Base-by-base conservation (phyloP, 139 green algal genomes). In the Pycnococcus provasolii region DNA sequence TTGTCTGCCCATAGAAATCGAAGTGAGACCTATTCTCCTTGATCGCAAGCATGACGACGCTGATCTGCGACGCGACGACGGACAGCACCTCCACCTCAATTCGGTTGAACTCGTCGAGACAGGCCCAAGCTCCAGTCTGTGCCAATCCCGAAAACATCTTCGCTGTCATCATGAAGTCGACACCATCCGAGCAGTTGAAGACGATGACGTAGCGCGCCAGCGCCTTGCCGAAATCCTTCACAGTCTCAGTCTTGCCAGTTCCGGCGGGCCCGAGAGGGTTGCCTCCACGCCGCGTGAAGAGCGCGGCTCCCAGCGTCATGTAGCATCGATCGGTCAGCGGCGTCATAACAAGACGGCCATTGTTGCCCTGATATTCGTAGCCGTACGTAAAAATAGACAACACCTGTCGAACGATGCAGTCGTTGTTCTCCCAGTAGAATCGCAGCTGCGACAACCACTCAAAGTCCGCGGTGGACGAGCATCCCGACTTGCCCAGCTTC, bases 41-140 rank as follows among this genome's bases (percentile, higher is more conserved):
- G 65, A 95, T 88, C 42, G 88, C 88, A 73, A 85, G 64, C 85
- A 90, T 90, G 60, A 92, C 75, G 0, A 76, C 80, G 0, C 79
- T 73, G 45, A 92, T 90, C 77, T 92, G 86, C 6, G 85, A 86
- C 4, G 87, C 85, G 47, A 93, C 87, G 42, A 93, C 87, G 2
- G 78, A 87, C 54, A 93, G 80, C 67, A 93, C 87, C 75, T 93
- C 87, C 60, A 93, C 84, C 74, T 90, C 81, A 66, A 93, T 90
- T 48, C 87, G 84, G 81, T 93, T 93, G 81, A 93, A 93, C 76
- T 93, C 87, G 58, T 93, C 87, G 45, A 93, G 72, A 66, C 87
- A 93, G 0, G 87, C 78, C 87, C 87, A 93, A 37, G 87, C 87
- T 37, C 87, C 87, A 4, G 85, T 89, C 73, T 90, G 85, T 46